Conservation (phyloP, 2,329 filamentous ascomycete species). For the Byssothecium circinans region DNA sequence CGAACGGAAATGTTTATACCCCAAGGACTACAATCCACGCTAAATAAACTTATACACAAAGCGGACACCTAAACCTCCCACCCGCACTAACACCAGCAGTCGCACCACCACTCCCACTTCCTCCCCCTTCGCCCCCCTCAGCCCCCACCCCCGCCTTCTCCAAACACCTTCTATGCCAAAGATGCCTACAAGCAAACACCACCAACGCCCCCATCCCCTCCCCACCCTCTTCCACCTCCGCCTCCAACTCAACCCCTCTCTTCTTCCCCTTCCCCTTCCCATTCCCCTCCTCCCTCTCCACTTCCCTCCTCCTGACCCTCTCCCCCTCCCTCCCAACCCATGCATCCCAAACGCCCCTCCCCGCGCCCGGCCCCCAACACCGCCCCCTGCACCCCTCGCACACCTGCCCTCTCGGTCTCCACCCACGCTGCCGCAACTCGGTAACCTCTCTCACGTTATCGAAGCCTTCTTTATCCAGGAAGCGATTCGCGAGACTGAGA, state of each 20-base stretch:
- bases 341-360: constrained; percentile 73
- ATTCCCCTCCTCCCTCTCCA: constrained; percentile 40
- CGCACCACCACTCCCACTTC: constrained; percentile 1
- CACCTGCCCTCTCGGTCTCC: constrained; percentile 81
- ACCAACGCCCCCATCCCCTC: constrained; percentile 45
- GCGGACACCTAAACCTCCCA: constrained; percentile 24
- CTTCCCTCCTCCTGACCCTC: constrained; percentile 40
- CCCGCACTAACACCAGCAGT: background rate
- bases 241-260: constrained; percentile 45
- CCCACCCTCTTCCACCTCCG: constrained; percentile 45
- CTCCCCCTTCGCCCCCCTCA: too few relatives aligned
- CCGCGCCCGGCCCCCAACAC: constrained; percentile 86
- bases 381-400: constrained; percentile 84
- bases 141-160: constrained; percentile 21
- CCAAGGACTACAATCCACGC: too few relatives aligned
- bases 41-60: constrained; percentile 27
- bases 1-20: too few relatives aligned
- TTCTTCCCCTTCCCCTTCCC: constrained; percentile 52
- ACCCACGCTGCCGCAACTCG: constrained; percentile 76
- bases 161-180: constrained; percentile 44
- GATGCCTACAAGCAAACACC: constrained; percentile 46
- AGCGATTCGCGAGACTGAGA: constrained; percentile 77
- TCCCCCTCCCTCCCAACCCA: constrained; percentile 67
- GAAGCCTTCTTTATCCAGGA: constrained; percentile 88
- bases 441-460: constrained; percentile 76